phyloP scores from a whole-genome alignment of 2,329 filamentous ascomycete genomes.

The Diaporthe longicolla region DNA sequence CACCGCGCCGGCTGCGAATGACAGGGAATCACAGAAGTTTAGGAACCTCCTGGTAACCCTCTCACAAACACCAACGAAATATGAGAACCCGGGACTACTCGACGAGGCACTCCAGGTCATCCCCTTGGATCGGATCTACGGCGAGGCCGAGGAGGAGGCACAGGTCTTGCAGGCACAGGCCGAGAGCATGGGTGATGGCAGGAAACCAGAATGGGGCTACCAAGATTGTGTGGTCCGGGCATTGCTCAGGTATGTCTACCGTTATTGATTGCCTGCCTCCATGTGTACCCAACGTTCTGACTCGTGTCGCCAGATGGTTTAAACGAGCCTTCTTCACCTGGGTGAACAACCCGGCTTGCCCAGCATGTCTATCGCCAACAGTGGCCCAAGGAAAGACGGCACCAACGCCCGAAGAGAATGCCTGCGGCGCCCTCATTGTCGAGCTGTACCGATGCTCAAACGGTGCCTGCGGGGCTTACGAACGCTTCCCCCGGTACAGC shows the following conservation, averaged over 20 bases:
- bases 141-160: conserved; percentile 92
- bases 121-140: conserved; percentile 90
- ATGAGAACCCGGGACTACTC: conserved; percentile 94
- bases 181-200: conserved; percentile 84
- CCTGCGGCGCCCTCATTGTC: conserved; percentile 87
- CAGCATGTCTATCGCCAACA: conserved; percentile 85
- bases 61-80: conserved; percentile 90
- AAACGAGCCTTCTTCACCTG: conserved; percentile 95
- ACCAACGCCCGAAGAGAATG: conserved; percentile 89
- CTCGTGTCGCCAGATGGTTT: conserved; percentile 79
- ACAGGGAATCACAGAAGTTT: conserved; percentile 80
- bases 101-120: conserved; percentile 92
- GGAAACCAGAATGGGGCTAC: conserved; percentile 92
- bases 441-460: conserved; percentile 92
- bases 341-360: conserved; percentile 95
- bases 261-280: neutral
- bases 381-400: conserved; percentile 86
- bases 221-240: conserved; percentile 96
- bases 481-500: conserved; percentile 93
- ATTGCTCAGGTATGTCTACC: conserved; percentile 77
- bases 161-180: conserved; percentile 91
- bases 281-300: conserved; percentile 42
- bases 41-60: conserved; percentile 87
- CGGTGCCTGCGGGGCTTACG: conserved; percentile 80
- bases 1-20: conserved; percentile 76